A percentile compares a stretch with the other conserved stretches of the same genome.
Conservation (phyloP, 139 green algal species). For the Asterochloris sp. region DNA sequence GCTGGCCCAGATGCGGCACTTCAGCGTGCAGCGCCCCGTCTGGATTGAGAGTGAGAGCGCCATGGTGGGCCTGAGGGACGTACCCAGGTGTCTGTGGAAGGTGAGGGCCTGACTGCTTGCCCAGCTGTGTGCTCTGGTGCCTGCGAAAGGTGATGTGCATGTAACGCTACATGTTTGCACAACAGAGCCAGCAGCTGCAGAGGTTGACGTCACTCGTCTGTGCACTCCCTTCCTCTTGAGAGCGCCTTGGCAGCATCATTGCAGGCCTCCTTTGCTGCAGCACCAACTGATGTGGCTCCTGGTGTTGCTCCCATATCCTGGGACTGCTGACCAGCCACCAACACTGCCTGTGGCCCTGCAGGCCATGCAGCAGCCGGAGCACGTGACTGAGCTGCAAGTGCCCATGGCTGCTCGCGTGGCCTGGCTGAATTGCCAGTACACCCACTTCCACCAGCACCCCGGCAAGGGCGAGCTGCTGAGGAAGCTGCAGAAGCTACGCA, state of each 20-base stretch:
- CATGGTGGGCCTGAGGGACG: not conserved
- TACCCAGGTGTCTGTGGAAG: conserved; percentile 7
- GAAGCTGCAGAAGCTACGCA: conserved; percentile 10
- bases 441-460: conserved; percentile 11
- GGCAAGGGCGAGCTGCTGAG: not conserved
- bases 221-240: not conserved
- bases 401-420: conserved; percentile 6
- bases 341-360: not conserved
- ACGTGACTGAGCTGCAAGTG: conserved; percentile 12
- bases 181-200: not conserved
- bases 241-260: not conserved
- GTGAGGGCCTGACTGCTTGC: not conserved
- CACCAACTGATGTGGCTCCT: not conserved
- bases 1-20: conserved; percentile 15
- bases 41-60: conserved; percentile 12
- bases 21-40: conserved; percentile 5
- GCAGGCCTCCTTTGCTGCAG: not conserved
- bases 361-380: conserved; percentile 4
- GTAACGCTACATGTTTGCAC: not conserved
- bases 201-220: not conserved
- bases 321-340: too few species aligned
- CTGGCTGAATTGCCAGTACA: conserved; percentile 2
- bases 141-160: too few species aligned
- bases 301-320: not conserved
- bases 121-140: too few species aligned